phyloP scores from a whole-genome alignment of 2,329 filamentous ascomycete species.

The Diaporthe sp. region DNA sequence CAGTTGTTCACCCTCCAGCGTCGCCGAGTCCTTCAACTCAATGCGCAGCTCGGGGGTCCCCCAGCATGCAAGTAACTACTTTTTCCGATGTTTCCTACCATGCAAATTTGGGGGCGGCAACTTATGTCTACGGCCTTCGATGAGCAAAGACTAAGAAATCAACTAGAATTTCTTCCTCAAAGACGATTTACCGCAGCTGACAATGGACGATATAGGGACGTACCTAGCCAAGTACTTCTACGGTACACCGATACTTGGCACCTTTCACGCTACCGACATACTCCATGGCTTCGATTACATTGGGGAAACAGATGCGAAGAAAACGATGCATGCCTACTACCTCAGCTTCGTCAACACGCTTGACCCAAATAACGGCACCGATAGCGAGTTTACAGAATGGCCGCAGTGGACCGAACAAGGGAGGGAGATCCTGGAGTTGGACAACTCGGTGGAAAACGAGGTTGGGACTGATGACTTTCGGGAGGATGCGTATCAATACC shows the following conservation, averaged over 20 bases:
- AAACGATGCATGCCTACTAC: conserved; percentile 48
- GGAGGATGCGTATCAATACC: conserved; percentile 13
- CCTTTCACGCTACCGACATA: conserved; percentile 70
- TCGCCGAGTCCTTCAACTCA: conserved; percentile 55
- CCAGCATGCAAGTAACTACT: conserved; percentile 53
- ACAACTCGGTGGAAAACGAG: background rate
- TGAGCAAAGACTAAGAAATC: no score
- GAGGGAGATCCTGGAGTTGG: conserved; percentile 14
- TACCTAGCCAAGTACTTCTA: conserved; percentile 71
- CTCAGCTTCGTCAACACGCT: conserved; percentile 66
- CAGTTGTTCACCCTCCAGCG: conserved; percentile 58
- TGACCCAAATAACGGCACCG: conserved; percentile 62
- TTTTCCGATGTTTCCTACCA: no score
- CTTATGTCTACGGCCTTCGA: no score
- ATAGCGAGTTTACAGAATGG: conserved; percentile 8
- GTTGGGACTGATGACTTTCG: conserved; percentile 20
- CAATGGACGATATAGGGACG: conserved; percentile 46
- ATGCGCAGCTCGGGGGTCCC: conserved; percentile 49
- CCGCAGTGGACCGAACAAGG: conserved; percentile 19
- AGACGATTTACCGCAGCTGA: background rate
- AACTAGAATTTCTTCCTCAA: no score
- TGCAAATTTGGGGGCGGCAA: no score
- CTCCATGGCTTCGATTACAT: conserved; percentile 66
- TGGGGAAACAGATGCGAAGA: conserved; percentile 19
- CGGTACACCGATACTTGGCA: conserved; percentile 70